Conservation (phyloP, 192 early-diverging fungal species). For the Dissophora ornata region DNA sequence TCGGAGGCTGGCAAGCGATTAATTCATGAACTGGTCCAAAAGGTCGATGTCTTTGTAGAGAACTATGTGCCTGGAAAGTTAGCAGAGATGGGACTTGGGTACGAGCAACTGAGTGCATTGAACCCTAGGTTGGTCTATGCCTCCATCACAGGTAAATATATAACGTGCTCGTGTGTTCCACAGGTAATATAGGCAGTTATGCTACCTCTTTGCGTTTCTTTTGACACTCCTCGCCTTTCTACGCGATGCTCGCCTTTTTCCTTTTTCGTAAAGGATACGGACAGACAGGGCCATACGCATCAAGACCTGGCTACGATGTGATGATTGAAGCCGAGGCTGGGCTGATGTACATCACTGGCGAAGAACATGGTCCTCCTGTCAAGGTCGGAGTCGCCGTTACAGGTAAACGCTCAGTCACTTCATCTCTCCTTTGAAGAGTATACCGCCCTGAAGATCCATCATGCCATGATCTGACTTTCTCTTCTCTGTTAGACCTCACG, state of each 20-base stretch:
- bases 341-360: constrained; percentile 97
- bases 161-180: too few species aligned
- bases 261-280: constrained; percentile 75
- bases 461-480: too few species aligned
- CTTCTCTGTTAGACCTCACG: constrained; percentile 73
- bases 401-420: constrained; percentile 57
- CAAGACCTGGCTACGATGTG: constrained; percentile 91
- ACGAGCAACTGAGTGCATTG: constrained; percentile 68
- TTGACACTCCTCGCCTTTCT: too few species aligned
- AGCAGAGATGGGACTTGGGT: constrained; percentile 78
- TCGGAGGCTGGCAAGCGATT: constrained; percentile 68
- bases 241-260: too few species aligned
- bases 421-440: too few species aligned
- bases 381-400: constrained; percentile 98
- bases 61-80: constrained; percentile 94
- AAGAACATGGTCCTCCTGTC: constrained; percentile 82
- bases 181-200: too few species aligned
- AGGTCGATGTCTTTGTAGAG: constrained; percentile 88
- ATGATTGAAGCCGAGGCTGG: constrained; percentile 91
- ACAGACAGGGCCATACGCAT: constrained; percentile 82
- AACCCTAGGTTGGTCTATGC: constrained; percentile 89
- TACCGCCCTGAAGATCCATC: too few species aligned
- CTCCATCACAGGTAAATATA: constrained; percentile 72
- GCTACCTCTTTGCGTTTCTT: background rate
- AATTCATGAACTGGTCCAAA: constrained; percentile 71